Evolutionary conservation across 1,284 basidiomycete genomes (phyloP).

Genomic region (Anthracocystis setariae): DNA sequence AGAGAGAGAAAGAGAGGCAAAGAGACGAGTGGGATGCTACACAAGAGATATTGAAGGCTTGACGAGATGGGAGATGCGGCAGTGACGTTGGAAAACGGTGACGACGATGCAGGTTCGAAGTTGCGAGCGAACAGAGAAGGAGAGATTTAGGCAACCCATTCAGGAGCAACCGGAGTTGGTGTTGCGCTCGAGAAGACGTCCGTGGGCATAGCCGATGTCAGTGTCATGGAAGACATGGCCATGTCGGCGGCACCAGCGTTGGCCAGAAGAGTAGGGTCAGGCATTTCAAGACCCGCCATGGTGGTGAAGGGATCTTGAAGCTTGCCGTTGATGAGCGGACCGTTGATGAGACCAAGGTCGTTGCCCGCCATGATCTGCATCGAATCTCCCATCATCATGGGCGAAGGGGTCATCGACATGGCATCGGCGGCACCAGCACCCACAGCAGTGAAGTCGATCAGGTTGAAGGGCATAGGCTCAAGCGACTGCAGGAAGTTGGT

Average conservation of each 20-base stretch:
- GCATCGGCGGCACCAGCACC: slow-evolving; percentile 10
- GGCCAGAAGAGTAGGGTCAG: slow-evolving; percentile 31
- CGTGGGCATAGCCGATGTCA: slow-evolving; percentile 40
- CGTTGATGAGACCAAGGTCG: slow-evolving; percentile 49
- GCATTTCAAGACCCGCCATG: slow-evolving; percentile 29
- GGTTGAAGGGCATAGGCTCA: slow-evolving; percentile 42
- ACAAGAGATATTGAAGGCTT: neutral
- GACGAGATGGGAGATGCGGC: slow-evolving; percentile 4
- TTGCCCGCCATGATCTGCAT: slow-evolving; percentile 43
- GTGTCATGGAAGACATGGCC: slow-evolving; percentile 30
- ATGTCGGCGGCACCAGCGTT: slow-evolving; percentile 31
- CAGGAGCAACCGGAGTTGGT: slow-evolving; percentile 27
- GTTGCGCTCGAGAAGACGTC: slow-evolving; percentile 36
- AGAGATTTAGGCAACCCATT: slow-evolving; percentile 28
- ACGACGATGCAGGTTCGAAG: slow-evolving; percentile 21
- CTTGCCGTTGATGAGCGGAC: slow-evolving; percentile 33
- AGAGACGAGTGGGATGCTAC: slow-evolving; percentile 1
- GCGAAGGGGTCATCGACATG: slow-evolving; percentile 26
- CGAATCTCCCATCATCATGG: slow-evolving; percentile 34
- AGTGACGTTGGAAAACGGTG: slow-evolving; percentile 10
- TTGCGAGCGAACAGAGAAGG: slow-evolving; percentile 1
- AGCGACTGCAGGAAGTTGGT: slow-evolving; percentile 50
- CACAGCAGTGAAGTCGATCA: slow-evolving; percentile 37
- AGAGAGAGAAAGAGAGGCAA: slow-evolving; percentile 3
- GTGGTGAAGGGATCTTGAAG: slow-evolving; percentile 38